Base-by-base conservation (phyloP, 257 asterid genomes). In the Misopates orontium region DNA sequence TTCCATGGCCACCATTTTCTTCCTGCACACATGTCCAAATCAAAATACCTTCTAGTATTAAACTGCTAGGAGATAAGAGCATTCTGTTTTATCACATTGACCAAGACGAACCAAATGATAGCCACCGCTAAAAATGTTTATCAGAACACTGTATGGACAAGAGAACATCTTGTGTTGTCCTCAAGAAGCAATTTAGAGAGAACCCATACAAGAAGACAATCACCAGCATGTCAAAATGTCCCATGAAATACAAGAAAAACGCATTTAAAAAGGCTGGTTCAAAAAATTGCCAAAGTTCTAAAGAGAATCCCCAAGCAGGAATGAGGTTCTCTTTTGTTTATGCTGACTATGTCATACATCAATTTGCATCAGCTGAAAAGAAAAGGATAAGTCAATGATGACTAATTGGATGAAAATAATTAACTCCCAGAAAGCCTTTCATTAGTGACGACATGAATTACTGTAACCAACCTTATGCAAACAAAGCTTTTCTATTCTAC, bases 1-100 rank as follows among this genome's bases (percentile, higher is more conserved):
- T 73, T 50, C 70, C 70, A 10, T 54, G 76, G 21, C 59, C 45
- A 64, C 74, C 79, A 56, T 73, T 78, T 73, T 76, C 79, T 36
- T 67, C 82, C 96, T 89, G 85, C 84, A 80, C 23, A 22, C 23
- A 70, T 36, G 64, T 32, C 70, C 57, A 45, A 1, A 10, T 21
- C 61, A 78, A 70, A 23, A 60, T 18, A 18, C 23, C 19, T 56
- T 1, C 36, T 18, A 22, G 48, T 11, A 7, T 4, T 24, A 14
- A 58, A 64, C 36, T 28, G 19, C 55, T 58, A 56, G 56, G 56
- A 63, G 67, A 25, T 58, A 63, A 18, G 32, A 25, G 49, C 11
- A 55, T n/a, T 40, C 1, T 4, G 24, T 13, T 64, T 64, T 24
- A 32, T 49, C 53, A 67, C 69, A 56, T 22, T 10, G 31, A 59